Base-by-base conservation (phyloP, 495 filamentous ascomycete genomes). In the Xylaria cubensis region DNA sequence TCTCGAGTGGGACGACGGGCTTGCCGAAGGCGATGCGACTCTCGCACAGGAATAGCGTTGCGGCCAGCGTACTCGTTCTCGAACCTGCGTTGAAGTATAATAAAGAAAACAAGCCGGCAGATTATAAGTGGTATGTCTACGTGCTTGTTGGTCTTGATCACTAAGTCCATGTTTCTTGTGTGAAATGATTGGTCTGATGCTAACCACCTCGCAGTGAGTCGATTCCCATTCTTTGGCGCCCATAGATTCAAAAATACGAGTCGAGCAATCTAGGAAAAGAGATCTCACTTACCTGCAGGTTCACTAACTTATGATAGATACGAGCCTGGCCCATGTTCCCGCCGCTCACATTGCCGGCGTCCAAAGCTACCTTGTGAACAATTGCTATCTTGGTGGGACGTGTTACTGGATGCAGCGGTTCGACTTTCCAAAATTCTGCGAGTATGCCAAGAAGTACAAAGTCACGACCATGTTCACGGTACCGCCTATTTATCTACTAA, bases 1-100 rank as follows among this genome's bases (percentile, higher is more conserved):
- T 96, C 82, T 95, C 93, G 26, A 93, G 90, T 39, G 93, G 94
- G 9, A 97, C 93, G 4, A 97, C 93, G 2, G 93, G 93, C 8
- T 82, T 88, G 50, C 94, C 94, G 13, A 97, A 97, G 80, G 94
- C 92, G 66, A 92, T 95, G n/a, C 83, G 89, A 50, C 79, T 96
- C 48, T 92, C 91, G 19, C 93, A 97, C 75, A 80, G 83, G 67
- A 92, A 90, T 74, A 89, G 92, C 13, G 86, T 95, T 29, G 63
- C 76, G 12, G 58, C 73, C 39, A 74, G 74, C 41, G n/a, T 61
- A 8, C 69, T 83, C 15, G 70, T 76, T 59, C 13, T 75, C 42
- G 73, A 72, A 46, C 59, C 73, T 9, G 39, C 29, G 29, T 67
- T 51, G 36, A 67, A 71, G 4, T 59, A 75, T 41, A 59, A 76